phyloP scores from a whole-genome alignment of 345 rosid genomes.

The Erysimum cheiranthoides region DNA sequence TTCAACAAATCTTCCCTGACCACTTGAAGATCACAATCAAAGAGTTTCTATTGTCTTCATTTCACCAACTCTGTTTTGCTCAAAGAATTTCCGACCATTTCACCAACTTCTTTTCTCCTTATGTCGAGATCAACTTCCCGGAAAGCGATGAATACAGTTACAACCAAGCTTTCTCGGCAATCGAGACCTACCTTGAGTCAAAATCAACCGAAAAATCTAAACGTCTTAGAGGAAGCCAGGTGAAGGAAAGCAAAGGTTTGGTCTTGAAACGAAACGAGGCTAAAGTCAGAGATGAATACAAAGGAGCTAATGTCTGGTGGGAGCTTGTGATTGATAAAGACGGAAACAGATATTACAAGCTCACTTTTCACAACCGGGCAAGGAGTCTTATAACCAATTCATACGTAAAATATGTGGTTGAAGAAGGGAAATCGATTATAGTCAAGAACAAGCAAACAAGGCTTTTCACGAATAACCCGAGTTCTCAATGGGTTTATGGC shows the following conservation, averaged over 20 bases:
- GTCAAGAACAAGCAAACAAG: conserved; percentile 54
- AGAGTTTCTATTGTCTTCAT: conserved; percentile 36
- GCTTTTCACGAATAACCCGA: conserved; percentile 59
- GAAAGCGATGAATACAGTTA: conserved; percentile 54
- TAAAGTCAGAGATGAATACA: conserved; percentile 46
- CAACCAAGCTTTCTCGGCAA: conserved; percentile 57
- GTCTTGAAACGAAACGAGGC: conserved; percentile 36
- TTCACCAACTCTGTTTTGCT: conserved; percentile 39
- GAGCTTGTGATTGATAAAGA: conserved; percentile 45
- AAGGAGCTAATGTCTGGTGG: conserved; percentile 60
- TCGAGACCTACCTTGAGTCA: conserved; percentile 59
- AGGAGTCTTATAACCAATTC: conserved; percentile 46
- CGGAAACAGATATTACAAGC: conserved; percentile 51
- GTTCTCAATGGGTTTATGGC: conserved; percentile 31
- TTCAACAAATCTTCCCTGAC: conserved; percentile 56
- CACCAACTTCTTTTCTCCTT: conserved; percentile 50
- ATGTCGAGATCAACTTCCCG: conserved; percentile 56
- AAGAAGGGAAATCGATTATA: conserved; percentile 54
- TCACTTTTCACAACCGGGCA: conserved; percentile 51
- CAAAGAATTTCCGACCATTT: conserved; percentile 46
- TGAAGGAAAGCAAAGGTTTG: conserved; percentile 43
- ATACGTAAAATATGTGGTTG: conserved; percentile 50
- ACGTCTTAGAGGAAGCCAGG: conserved; percentile 56
- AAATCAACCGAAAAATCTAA: conserved; percentile 52
- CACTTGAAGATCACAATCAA: conserved; percentile 47